A percentile compares a stretch with the other conserved stretches of the same genome.
phyloP scores from a whole-genome alignment of 1,284 basidiomycete genomes.

The Cystobasidium sp. region DNA sequence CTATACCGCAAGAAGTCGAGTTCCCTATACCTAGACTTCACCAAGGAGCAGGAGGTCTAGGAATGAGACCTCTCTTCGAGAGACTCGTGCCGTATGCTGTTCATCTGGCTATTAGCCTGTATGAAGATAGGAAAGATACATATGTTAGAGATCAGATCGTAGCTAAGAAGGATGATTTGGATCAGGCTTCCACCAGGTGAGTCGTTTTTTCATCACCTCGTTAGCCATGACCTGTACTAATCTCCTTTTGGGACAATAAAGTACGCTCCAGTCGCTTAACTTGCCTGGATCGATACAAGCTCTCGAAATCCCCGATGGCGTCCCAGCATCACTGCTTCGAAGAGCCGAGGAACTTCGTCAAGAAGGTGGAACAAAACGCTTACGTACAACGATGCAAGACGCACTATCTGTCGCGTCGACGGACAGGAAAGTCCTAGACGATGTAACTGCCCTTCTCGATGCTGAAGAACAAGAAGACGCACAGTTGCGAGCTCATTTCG shows the following conservation, averaged over 20 bases:
- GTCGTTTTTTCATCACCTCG: slow-evolving; percentile 50
- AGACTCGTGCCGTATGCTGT: slow-evolving; percentile 86
- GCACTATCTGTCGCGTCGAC: slow-evolving; percentile 70
- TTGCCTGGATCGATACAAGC: slow-evolving; percentile 87
- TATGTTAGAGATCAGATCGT: slow-evolving; percentile 73
- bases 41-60: slow-evolving; percentile 61
- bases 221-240: too few relatives aligned
- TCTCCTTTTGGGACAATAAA: slow-evolving; percentile 54
- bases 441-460: slow-evolving; percentile 80
- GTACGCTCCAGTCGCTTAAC: slow-evolving; percentile 72
- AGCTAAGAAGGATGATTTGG: slow-evolving; percentile 68
- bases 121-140: slow-evolving; percentile 78
- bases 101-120: slow-evolving; percentile 84
- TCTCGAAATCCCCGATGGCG: slow-evolving; percentile 78
- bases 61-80: slow-evolving; percentile 67
- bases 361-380: slow-evolving; percentile 73
- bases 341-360: slow-evolving; percentile 83
- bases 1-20: slow-evolving; percentile 63
- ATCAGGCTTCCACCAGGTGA: slow-evolving; percentile 68
- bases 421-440: slow-evolving; percentile 70
- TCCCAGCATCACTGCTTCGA: slow-evolving; percentile 83
- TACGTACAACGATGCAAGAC: slow-evolving; percentile 74
- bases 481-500: slow-evolving; percentile 61
- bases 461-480: slow-evolving; percentile 88
- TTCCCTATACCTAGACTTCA: slow-evolving; percentile 50